Conservation (phyloP, 2,329 filamentous ascomycete genomes). For the Aspergillus sp. region DNA sequence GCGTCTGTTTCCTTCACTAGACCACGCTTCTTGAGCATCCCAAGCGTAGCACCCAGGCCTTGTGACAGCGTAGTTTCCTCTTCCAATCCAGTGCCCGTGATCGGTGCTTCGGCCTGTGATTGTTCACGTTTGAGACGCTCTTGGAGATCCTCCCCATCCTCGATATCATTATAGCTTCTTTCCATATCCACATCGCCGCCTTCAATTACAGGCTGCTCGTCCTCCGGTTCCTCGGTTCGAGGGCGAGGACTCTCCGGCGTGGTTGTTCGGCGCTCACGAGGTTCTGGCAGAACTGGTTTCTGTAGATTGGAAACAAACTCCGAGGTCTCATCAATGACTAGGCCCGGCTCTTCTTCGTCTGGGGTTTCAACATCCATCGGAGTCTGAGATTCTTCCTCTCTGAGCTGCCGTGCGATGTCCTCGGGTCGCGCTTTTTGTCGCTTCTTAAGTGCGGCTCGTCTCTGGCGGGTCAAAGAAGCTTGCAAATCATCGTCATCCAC, state of each 20-base stretch:
- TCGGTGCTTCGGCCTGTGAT: conserved; percentile 44
- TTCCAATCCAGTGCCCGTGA: conserved; percentile 70
- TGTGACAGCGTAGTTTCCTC: conserved; percentile 77
- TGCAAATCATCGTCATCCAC: conserved; percentile 93
- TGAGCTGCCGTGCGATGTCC: conserved; percentile 79
- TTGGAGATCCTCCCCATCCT: conserved; percentile 49
- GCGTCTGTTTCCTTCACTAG: conserved; percentile 68
- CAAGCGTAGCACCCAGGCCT: conserved; percentile 78
- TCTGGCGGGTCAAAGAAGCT: conserved; percentile 77
- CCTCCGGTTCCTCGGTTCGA: conserved; percentile 17
- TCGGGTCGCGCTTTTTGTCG: conserved; percentile 83
- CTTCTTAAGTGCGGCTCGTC: conserved; percentile 83
- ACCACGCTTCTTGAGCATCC: conserved; percentile 80
- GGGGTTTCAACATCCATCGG: conserved; percentile 61
- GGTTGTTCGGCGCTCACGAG: conserved; percentile 41
- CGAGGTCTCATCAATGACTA: conserved; percentile 94
- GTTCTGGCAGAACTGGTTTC: conserved; percentile 60
- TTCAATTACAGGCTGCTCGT: conserved; percentile 42
- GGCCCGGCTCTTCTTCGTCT: conserved; percentile 59
- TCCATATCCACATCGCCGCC: conserved; percentile 57
- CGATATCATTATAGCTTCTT: conserved; percentile 52
- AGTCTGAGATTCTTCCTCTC: conserved; percentile 57
- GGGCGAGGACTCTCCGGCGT: conserved; percentile 33
- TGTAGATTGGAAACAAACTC: conserved; percentile 89
- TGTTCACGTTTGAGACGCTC: conserved; percentile 52